Evolutionary conservation across 371 early-diverging fungal genomes (phyloP), one percentile per base, ranked within the genome.

Genomic region (Syncephalastrum racemosum): DNA sequence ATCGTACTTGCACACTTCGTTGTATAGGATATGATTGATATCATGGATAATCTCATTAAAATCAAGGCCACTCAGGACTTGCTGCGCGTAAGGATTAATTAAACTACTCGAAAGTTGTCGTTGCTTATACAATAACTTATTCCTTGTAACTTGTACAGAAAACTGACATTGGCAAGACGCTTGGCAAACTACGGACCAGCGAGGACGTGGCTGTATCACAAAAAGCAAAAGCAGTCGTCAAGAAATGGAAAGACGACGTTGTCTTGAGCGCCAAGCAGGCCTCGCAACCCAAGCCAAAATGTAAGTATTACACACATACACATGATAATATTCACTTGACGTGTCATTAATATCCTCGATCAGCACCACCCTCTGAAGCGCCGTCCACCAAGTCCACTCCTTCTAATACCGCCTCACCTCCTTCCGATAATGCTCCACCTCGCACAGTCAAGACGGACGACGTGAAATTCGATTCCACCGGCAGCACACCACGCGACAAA

Each of bases 181-280:
- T 94, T 16, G 89, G 86, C 53, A 83, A 84, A 53, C 71, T 93
- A 50, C 67, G 89, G 18, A 84, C 83, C 50, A 78, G 86, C 51
- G 66, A 73, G 7, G 77, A 84, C 50, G 69, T 71, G 2, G 75
- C 73, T 4, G 82, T 92, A 16, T 82, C 85, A 0, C 72, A 65
- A 42, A 57, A 76, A 52, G 87, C 91, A 3, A 90, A 87, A 60
- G 83, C 73, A 23, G 73, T 91, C 41, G 88, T 94, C 2, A 73
- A 74, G 54, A 88, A 87, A 49, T 95, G 96, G 96, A 92, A 92
- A 67, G 67, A 77, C 53, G 87, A 89, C 54, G 85, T 91, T 5
- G 65, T 47, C 1, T 5, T 25, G 23, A 27, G 40, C 31, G 36
- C 47, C 24, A n/a, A 23, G 20, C 23, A 49, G 20, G 19, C 52